Base-by-base conservation (phyloP, 2,329 filamentous ascomycete species). In the Pestalotiopsis sp. region DNA sequence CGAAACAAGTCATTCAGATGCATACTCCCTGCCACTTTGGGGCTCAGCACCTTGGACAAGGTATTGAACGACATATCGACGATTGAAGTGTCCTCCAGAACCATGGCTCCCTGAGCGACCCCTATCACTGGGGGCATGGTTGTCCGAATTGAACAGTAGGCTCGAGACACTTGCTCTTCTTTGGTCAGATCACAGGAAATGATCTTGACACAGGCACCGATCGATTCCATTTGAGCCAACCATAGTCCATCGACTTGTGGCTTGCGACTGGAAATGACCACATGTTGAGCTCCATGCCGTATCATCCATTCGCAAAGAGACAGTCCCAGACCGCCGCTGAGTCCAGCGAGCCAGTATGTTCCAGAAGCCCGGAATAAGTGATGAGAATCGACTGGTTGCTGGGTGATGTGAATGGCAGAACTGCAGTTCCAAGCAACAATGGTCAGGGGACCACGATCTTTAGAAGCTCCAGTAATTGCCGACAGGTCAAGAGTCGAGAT, bases 231-330 rank as follows among this genome's bases (percentile, higher is more conserved):
- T 20, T 11, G 9, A 9, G 11, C 52, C 1, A 58, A 17, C 39
- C 39, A 41, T 13, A 11, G 39, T 13, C 14, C 39, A 41, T 41
- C 39, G 4, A 41, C 39, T 13, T 41, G 9, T 9, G 39, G 39
- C 39, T 41, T 41, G 9, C 39, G 39, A 6, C 78, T 80, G 0
- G 76, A 76, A 0, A 83, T 38, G 14, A 73, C 72, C 2, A 81
- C 68, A 39, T 74, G 65, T 13, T 71, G 68, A 5, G 79, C 79
- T 0, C 79, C 79, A 14, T 75, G 70, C 0, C 23, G 13, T 13
- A 73, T 72, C 79, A 79, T 80, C 75, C 72, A 81, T 13, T 73
- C 64, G 56, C 69, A 74, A 2, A 80, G 64, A 0, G 78, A 80
- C 38, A 69, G 72, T 0, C 76, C 79, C 2, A 80, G 49, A 1